Conservation (phyloP, 768 basidiomycete species). For the Kockovaella imperatae region DNA sequence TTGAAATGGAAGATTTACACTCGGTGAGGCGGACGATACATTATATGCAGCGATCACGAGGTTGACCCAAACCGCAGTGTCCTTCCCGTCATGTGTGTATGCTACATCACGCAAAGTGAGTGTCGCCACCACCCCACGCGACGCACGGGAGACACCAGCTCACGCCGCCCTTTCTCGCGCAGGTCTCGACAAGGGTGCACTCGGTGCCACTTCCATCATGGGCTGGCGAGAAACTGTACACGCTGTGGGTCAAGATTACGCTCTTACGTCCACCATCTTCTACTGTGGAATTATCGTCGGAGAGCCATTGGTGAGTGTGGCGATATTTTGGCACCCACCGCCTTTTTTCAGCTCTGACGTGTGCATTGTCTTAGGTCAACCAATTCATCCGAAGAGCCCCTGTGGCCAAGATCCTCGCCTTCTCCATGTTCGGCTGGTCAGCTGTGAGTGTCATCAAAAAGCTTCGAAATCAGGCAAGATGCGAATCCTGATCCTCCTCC, state of each 20-base stretch:
- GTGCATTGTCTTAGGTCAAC: conserved; percentile 10
- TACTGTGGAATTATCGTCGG: conserved; percentile 10
- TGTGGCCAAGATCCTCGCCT: conserved; percentile 13
- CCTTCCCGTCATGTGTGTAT: conserved; percentile 10
- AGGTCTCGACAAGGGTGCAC: conserved; percentile 1
- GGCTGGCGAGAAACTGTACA: conserved; percentile 15
- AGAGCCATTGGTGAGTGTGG: conserved; percentile 3
- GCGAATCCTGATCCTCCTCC: neutral
- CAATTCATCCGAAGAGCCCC: conserved; percentile 16
- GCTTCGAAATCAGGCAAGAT: neutral
- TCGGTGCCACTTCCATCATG: conserved; percentile 16
- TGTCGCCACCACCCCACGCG: conserved; percentile 27
- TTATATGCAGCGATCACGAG: no score
- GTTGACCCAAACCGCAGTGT: no score
- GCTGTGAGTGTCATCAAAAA: neutral
- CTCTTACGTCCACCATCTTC: conserved; percentile 9
- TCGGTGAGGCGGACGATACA: no score
- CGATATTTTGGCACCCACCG: neutral
- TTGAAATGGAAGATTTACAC: no score
- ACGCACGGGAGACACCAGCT: neutral
- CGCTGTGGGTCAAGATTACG: conserved; percentile 8
- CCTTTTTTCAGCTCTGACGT: neutral
- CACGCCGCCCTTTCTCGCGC: neutral
- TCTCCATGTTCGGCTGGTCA: conserved; percentile 8
- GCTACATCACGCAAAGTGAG: conserved; percentile 23